Base-by-base conservation (phyloP, 2,329 filamentous ascomycete species). In the Ophiostoma himal-ulmi region DNA sequence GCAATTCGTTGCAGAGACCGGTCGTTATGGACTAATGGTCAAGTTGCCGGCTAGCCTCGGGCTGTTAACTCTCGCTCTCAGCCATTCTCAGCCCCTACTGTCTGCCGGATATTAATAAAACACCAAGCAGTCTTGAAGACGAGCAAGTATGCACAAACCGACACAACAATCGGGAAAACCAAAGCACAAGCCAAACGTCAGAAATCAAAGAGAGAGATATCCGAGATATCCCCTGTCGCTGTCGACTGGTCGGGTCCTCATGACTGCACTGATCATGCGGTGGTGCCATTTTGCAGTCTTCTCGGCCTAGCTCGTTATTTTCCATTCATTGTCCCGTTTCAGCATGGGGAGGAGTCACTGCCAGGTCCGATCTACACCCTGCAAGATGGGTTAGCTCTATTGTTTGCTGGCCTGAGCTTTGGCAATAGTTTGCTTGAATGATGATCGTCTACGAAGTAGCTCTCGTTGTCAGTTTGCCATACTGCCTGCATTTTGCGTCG, bases 41-140 rank as follows among this genome's bases (percentile, higher is more conserved):
- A 57, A 57, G n/a, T 57, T 57, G 22, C 52, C 52, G n/a, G 30
- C 52, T 57, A 57, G 52, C 52, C 52, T 57, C 52, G 22, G 52
- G 52, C 52, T 57, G 44, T 17, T 44, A 13, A 17, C 41, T 54
- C 20, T 22, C 14, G 39, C 14, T 44, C 39, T 17, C 39, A 13
- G 39, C 39, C 39, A 44, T 10, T 44, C n/a, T n/a, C 48, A 54
- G 48, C 8, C 17, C 52, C 13, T 26, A 22, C 10, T 26, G 48
- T 26, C 52, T 57, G 52, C 10, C 20, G 44, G 44, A 13, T 57
- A 4, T 13, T 8, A 3, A 17, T 26, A 26, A 6, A 13, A 26
- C 7, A 57, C 52, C n/a, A 57, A 57, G 10, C 52, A 26, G 52
- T 57, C 48, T 57, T 57, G 52, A 57, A 57, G 52, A 57, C 22